A percentile compares a stretch with the other conserved stretches of the same genome.
Evolutionary conservation across 208 protist genomes (phyloP).

Genomic region (Vickermania ingenoplastis): DNA sequence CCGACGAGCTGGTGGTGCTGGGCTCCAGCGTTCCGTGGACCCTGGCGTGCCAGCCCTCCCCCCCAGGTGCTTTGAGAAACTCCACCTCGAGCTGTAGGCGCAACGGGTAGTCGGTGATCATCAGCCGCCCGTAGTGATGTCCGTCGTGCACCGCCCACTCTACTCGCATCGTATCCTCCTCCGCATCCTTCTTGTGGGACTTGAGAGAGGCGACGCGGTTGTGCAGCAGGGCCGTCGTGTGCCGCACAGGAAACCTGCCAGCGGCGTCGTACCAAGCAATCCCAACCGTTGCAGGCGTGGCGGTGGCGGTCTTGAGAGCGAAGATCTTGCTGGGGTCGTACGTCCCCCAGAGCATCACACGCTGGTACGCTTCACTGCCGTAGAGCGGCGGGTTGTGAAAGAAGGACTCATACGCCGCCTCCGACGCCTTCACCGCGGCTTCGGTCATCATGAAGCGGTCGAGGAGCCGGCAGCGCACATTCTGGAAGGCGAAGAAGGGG

Average conservation of each 20-base stretch:
- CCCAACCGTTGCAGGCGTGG: slow-evolving; percentile 54
- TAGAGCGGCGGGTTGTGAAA: slow-evolving; percentile 54
- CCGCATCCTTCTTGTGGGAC: slow-evolving; percentile 17
- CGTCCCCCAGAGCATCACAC: slow-evolving; percentile 70
- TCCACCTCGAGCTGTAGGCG: slow-evolving; percentile 41
- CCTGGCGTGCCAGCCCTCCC: slow-evolving; percentile 71
- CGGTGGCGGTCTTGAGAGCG: slow-evolving; percentile 60
- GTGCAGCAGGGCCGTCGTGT: slow-evolving; percentile 51
- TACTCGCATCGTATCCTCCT: slow-evolving; percentile 52
- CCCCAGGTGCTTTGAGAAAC: slow-evolving; percentile 75
- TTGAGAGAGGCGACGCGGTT: slow-evolving; percentile 53
- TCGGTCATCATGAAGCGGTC: slow-evolving; percentile 46
- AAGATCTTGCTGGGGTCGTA: slow-evolving; percentile 80
- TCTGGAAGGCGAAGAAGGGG: slow-evolving; percentile 78
- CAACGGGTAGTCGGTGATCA: slow-evolving; percentile 45
- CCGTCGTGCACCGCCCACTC: slow-evolving; percentile 68
- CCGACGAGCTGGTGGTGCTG: not conserved
- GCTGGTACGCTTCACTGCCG: slow-evolving; percentile 56
- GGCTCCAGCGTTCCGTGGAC: slow-evolving; percentile 27
- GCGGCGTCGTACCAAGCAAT: slow-evolving; percentile 75
- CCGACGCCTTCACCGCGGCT: slow-evolving; percentile 26
- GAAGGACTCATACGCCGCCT: slow-evolving; percentile 47
- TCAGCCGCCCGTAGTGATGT: slow-evolving; percentile 62
- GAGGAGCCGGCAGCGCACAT: slow-evolving; percentile 42
- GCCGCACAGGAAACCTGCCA: slow-evolving; percentile 40